Evolutionary conservation across 139 green algal species (phyloP), one percentile per base, ranked within the genome.

Genomic region (Chlamydomonas schloesseri): DNA sequence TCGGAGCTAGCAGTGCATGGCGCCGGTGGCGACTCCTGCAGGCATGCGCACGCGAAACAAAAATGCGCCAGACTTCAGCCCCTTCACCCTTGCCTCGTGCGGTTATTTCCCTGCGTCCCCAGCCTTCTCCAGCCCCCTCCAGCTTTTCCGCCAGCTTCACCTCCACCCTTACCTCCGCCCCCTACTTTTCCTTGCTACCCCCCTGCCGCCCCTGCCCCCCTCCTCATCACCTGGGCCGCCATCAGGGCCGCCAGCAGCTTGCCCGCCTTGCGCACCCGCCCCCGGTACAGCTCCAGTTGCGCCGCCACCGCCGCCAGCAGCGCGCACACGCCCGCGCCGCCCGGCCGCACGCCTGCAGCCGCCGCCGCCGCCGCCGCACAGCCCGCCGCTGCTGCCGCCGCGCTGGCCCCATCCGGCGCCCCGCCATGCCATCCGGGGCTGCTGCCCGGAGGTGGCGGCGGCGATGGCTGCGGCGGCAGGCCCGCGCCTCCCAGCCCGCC

Each of bases 201-300:
- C 13, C 28, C 29, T 18, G 64, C 64, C n/a, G 5, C 29, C n/a
- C 64, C 64, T 5, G 13, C 20, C 55, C 55, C 6, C 69, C 69
- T 8, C 14, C 69, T 29, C 0, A 18, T 0, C 34, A 53, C 34
- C 69, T 74, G 69, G 6, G 5, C 6, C 42, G 42, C 42, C 23
- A 50, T 15, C 69, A 74, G 50, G 20, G 15, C 34, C 34, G 26
- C 26, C 67, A 86, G 80, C 80, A 78, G 68, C 68, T 70, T 69
- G 31, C 67, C 57, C 34, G 80, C 67, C 67, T 86, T 86, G 14
- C 80, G 50, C 31, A 60, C 24, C 50, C 80, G 31, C 28, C 80
- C 80, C 47, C 80, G 31, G 11, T 58, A 57, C 67, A 86, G 53
- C 80, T 77, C 80, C 80, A 86, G 47, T 68, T 86, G 80, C 36